A percentile compares a stretch with the other conserved stretches of the same genome.
Evolutionary conservation across 75 land plant genomes (phyloP).

Genomic region (Adiantum capillusveneris): DNA sequence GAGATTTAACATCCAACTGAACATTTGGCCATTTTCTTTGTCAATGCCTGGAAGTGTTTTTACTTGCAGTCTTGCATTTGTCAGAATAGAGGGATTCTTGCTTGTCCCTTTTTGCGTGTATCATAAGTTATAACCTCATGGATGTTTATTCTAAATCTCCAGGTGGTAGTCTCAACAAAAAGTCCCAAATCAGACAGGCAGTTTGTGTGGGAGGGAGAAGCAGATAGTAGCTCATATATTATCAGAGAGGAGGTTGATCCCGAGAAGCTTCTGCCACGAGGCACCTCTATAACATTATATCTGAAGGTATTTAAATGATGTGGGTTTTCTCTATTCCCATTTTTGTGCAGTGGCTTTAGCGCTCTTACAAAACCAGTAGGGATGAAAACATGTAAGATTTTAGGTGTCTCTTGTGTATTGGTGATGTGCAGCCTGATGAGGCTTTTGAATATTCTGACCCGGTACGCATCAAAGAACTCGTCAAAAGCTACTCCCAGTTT

Average conservation of each 20-base stretch:
- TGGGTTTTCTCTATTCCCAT: not conserved
- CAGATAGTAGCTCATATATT: slow-evolving; percentile 68
- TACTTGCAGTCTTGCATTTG: too few species aligned
- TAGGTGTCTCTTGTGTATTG: not conserved
- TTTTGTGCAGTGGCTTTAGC: too few species aligned
- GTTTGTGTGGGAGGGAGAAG: slow-evolving; percentile 73
- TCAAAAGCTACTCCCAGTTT: slow-evolving; percentile 96
- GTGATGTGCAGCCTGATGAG: slow-evolving; percentile 65
- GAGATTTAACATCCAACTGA: too few species aligned
- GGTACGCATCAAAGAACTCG: slow-evolving; percentile 56
- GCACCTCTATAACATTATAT: slow-evolving; percentile 69
- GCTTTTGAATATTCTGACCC: slow-evolving; percentile 92
- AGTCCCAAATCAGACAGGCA: slow-evolving; percentile 86
- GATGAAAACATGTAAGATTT: too few species aligned
- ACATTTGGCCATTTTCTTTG: too few species aligned
- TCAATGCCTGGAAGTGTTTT: too few species aligned
- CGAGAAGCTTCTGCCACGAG: slow-evolving; percentile 54
- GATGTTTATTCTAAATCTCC: not conserved
- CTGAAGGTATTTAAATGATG: slow-evolving; percentile 37
- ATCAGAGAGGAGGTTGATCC: slow-evolving; percentile 77
- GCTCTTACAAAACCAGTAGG: too few species aligned
- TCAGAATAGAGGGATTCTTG: too few species aligned
- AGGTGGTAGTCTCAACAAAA: slow-evolving; percentile 82
- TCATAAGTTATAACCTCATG: too few species aligned
- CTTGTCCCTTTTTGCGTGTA: too few species aligned